These are phyloP conservation scores for Taxawa tesnikishii DNA, from an alignment of 2,329 filamentous ascomycete species.

Conservation along the genomic window DNA sequence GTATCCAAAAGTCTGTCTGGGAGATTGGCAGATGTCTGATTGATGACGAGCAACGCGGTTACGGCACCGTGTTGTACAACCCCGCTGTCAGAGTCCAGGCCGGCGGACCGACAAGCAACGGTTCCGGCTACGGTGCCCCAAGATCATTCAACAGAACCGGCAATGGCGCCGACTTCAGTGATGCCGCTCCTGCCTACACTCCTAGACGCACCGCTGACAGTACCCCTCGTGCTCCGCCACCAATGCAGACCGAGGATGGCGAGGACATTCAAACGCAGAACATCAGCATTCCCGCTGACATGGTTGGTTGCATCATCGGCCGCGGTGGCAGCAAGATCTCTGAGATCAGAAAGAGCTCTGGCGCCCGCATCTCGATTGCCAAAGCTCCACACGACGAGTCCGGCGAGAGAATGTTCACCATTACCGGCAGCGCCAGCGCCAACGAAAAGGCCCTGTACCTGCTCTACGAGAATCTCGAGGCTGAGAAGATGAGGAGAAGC, in stretches of 20 bases:
- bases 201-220: conserved; percentile 74
- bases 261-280: conserved; percentile 98
- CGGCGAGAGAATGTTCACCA: conserved; percentile 99
- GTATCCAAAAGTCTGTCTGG: conserved; percentile 93
- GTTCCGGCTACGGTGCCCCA: conserved; percentile 32
- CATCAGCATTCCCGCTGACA: conserved; percentile 98
- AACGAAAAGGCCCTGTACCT: conserved; percentile 96
- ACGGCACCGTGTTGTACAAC: conserved; percentile 95
- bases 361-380: conserved; percentile 92
- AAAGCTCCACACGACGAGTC: conserved; percentile 96
- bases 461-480: conserved; percentile 96
- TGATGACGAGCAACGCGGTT: conserved; percentile 94
- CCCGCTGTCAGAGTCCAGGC: conserved; percentile 79
- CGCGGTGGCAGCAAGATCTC: conserved; percentile 93
- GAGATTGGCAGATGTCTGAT: conserved; percentile 98
- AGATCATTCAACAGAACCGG: conserved; percentile 68
- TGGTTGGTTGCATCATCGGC: conserved; percentile 99
- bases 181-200: conserved; percentile 57
- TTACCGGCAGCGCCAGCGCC: conserved; percentile 85
- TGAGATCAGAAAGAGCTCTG: conserved; percentile 94
- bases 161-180: conserved; percentile 95
- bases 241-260: conserved; percentile 86
- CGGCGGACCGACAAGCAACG: conserved; percentile 37
- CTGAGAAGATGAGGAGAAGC: conserved; percentile 96
- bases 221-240: conserved; percentile 60